A percentile compares a stretch with the other conserved stretches of the same genome.
These are phyloP conservation scores for Verticillium tricorpus DNA, from an alignment of 2,329 filamentous ascomycete genomes.

Conservation along the genomic window DNA sequence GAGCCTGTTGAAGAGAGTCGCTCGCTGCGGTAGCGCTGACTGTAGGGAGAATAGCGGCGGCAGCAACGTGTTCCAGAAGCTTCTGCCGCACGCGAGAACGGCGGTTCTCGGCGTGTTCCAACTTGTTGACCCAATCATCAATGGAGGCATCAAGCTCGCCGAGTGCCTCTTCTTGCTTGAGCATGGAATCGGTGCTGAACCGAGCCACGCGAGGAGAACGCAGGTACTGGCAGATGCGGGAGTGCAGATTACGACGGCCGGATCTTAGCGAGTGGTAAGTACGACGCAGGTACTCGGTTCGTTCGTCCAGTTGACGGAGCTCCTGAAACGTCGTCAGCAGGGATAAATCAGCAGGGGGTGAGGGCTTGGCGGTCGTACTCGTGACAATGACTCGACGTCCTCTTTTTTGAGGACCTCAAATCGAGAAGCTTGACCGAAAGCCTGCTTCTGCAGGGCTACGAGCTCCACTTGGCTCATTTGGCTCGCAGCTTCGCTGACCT, in stretches of 20 bases:
- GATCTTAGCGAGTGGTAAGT: conserved; percentile 71
- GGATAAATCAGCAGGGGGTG: not conserved
- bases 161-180: conserved; percentile 76
- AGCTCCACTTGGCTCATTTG: conserved; percentile 46
- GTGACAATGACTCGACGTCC: conserved; percentile 62
- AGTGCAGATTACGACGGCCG: conserved; percentile 73
- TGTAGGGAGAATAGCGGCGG: conserved; percentile 52
- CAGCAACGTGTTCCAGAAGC: conserved; percentile 75
- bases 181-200: conserved; percentile 69
- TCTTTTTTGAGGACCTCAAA: conserved; percentile 61
- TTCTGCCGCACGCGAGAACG: conserved; percentile 73
- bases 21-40: conserved; percentile 25
- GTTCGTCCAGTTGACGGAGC: conserved; percentile 70
- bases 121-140: conserved; percentile 74
- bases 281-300: conserved; percentile 71
- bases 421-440: conserved; percentile 55
- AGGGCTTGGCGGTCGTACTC: conserved; percentile 34
- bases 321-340: conserved; percentile 43
- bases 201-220: conserved; percentile 65
- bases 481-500: conserved; percentile 44
- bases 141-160: conserved; percentile 73
- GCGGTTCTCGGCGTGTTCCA: conserved; percentile 77
- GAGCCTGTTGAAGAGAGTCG: conserved; percentile 37
- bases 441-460: conserved; percentile 51
- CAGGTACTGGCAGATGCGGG: conserved; percentile 72